Conservation (phyloP, 345 rosid genomes). For the Heritiera fomes region DNA sequence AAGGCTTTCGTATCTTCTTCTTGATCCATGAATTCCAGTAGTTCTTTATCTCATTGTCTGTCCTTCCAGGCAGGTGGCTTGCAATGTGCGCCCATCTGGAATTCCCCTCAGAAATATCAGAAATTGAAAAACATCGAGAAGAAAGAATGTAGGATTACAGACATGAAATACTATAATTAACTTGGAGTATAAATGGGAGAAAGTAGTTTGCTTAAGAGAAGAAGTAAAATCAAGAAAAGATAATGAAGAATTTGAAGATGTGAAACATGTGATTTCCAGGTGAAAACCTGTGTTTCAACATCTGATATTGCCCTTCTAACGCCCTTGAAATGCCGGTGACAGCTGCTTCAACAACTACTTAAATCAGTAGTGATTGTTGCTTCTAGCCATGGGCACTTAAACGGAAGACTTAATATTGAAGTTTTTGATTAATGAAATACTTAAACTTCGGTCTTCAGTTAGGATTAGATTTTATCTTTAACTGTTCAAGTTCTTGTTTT, state of each 20-base stretch:
- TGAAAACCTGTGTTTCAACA: conserved; percentile 34
- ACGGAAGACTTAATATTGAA: conserved; percentile 25
- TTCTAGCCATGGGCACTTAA: conserved; percentile 10
- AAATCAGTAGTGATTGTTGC: conserved; percentile 27
- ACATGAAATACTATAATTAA: background rate
- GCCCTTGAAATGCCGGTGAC: conserved; percentile 29
- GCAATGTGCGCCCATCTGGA: conserved; percentile 97
- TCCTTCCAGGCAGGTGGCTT: conserved; percentile 91
- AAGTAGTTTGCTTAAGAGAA: background rate
- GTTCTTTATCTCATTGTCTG: conserved; percentile 93
- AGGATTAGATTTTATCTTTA: background rate
- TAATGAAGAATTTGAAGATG: background rate
- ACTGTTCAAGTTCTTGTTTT: background rate
- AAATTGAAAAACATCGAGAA: background rate
- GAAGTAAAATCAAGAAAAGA: background rate
- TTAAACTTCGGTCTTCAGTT: background rate
- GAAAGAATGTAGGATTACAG: background rate
- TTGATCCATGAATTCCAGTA: conserved; percentile 99
- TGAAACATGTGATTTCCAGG: conserved; percentile 11
- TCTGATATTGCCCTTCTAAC: conserved; percentile 41
- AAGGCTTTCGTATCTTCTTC: conserved; percentile 79
- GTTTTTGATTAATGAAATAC: conserved; percentile 18
- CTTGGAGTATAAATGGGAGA: background rate
- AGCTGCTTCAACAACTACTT: conserved; percentile 29
- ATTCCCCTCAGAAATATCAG: conserved; percentile 2